Evolutionary conservation across 75 land plant species (phyloP).

Genomic region (Sequoiadendron giganteum): DNA sequence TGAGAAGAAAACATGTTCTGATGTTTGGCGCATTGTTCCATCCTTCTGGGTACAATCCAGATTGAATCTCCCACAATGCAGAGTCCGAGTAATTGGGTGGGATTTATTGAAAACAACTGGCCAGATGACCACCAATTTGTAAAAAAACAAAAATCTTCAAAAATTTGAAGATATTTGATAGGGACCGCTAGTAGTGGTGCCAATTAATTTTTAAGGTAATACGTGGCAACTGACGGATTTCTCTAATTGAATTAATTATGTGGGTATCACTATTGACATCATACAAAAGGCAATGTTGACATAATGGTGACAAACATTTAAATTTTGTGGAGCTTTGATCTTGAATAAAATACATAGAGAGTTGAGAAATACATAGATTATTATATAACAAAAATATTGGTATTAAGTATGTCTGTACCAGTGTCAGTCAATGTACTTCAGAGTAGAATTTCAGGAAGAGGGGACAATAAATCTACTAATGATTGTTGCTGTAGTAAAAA

Average conservation of each 20-base stretch:
- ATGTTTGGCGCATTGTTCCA: no score
- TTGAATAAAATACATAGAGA: background rate
- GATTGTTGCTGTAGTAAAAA: constrained; percentile 22
- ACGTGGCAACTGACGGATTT: background rate
- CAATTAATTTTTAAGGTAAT: background rate
- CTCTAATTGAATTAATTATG: background rate
- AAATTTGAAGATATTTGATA: background rate
- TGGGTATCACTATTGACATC: background rate
- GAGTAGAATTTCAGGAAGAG: background rate
- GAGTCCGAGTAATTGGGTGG: background rate
- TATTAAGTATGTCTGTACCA: background rate
- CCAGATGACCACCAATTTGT: background rate
- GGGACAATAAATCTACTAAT: background rate
- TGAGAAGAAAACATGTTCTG: no score
- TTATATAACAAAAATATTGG: no score
- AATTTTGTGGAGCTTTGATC: background rate
- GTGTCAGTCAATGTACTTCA: constrained; percentile 8
- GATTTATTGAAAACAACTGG: background rate
- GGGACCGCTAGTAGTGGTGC: no score
- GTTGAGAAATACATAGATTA: background rate
- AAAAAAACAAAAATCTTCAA: background rate
- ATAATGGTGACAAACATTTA: background rate
- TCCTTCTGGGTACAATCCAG: no score
- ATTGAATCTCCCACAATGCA: background rate
- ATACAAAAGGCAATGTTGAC: background rate